A percentile compares a stretch with the other conserved stretches of the same genome.
Conservation (phyloP, 768 basidiomycete genomes). For the Macrolepiota dolichaula region DNA sequence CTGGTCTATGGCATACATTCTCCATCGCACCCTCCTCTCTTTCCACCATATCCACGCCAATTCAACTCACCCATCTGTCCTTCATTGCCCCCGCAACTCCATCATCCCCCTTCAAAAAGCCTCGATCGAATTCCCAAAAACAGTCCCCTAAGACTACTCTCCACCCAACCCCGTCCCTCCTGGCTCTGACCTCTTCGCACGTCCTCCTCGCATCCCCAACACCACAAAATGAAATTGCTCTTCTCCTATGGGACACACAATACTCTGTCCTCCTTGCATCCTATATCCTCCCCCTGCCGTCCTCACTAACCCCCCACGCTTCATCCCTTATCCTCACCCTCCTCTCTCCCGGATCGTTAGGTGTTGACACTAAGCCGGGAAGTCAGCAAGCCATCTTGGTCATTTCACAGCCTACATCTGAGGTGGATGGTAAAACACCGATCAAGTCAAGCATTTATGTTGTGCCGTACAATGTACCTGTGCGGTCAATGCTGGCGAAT, state of each 20-base stretch:
- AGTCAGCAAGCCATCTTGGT: conserved; percentile 45
- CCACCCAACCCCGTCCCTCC: conserved; percentile 16
- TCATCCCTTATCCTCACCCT: conserved; percentile 20
- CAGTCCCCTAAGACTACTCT: conserved; percentile 22
- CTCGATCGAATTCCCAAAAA: conserved; percentile 19
- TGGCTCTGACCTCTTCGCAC: conserved; percentile 55
- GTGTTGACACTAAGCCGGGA: conserved; percentile 17
- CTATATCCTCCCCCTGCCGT: conserved; percentile 48
- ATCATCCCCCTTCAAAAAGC: conserved; percentile 18
- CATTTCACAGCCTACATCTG: conserved; percentile 30
- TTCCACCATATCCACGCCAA: conserved; percentile 21
- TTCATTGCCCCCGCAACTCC: conserved; percentile 20
- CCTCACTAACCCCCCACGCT: conserved; percentile 28
- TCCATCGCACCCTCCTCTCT: conserved; percentile 23
- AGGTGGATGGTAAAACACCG: conserved; percentile 20
- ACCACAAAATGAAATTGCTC: conserved; percentile 39
- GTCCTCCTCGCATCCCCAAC: conserved; percentile 48
- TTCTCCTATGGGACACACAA: conserved; percentile 69
- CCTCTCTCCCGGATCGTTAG: conserved; percentile 14
- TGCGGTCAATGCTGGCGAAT: conserved; percentile 56
- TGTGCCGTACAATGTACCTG: conserved; percentile 52
- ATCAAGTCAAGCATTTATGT: conserved; percentile 49
- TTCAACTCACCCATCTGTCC: conserved; percentile 29
- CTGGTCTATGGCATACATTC: conserved; percentile 8
- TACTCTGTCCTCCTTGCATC: conserved; percentile 62